Evolutionary conservation across 139 green algal species (phyloP), one percentile per base, ranked within the genome.

Genomic region (Chloropicon primus): DNA sequence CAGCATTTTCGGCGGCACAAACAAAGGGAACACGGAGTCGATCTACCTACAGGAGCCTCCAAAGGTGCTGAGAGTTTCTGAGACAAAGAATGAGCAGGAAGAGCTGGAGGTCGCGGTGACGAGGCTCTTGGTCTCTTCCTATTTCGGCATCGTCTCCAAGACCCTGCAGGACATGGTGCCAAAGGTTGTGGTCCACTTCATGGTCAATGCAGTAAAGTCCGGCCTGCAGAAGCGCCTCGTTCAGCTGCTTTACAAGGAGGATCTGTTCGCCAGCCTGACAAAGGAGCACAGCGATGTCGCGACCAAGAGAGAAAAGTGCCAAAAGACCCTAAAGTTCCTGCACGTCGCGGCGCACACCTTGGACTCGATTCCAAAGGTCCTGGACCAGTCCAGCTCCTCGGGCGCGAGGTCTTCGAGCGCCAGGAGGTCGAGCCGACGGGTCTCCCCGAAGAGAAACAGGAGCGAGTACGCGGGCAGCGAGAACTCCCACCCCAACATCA

Each of bases 111-210:
- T 98, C 74, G 90, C 92, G 71, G 92, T 97, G 0, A 97, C 94
- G 0, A 85, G 92, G 27, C 80, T 91, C 41, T 85, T 98, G 41
- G 88, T 98, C 27, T 84, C 88, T 1, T 91, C 84, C 72, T 98
- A 98, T 86, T 97, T 97, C 72, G 85, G 87, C 79, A 94, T 98
- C 62, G 92, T 96, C 76, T 84, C 88, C 22, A 86, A 86, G 53
- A 97, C 91, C 78, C 82, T 98, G 78, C 76, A 87, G 1, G 93
- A 98, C 83, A 75, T 85, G 3, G 93, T 97, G 27, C 94, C 94
- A 77, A 98, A 98, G 80, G 87, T 87, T 23, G 86, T 97, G 77
- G 97, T 98, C 92, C 88, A 95, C 86, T 97, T 96, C 82, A 84
- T 97, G 84, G 94, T 98, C 17, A 82, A 91, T 78, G 79, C 80